phyloP scores from a whole-genome alignment of 139 green algal species.

The Tetradesmus lagerheimii region DNA sequence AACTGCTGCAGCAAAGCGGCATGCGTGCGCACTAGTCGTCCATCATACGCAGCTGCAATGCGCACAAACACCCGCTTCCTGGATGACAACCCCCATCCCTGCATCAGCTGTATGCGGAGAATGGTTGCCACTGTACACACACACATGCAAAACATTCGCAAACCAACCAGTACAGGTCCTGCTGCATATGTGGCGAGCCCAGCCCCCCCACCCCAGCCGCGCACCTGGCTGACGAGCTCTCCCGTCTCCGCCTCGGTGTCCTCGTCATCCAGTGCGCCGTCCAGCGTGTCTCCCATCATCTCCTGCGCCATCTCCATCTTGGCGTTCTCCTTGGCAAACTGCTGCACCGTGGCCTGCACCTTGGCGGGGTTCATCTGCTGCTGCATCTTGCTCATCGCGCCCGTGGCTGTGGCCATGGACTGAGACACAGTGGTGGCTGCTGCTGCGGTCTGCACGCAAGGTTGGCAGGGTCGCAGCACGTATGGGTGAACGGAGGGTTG shows the following conservation, averaged over 20 bases:
- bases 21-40: too few species aligned
- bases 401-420: slow-evolving; percentile 66
- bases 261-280: slow-evolving; percentile 76
- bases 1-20: too few species aligned
- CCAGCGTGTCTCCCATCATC: slow-evolving; percentile 80
- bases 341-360: slow-evolving; percentile 66
- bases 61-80: too few species aligned
- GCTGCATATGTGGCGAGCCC: too few species aligned
- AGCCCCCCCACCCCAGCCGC: not conserved
- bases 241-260: slow-evolving; percentile 75
- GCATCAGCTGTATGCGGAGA: too few species aligned
- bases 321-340: slow-evolving; percentile 76
- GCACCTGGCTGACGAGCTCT: slow-evolving; percentile 76
- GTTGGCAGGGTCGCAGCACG: not conserved
- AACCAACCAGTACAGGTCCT: too few species aligned
- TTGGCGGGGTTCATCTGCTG: slow-evolving; percentile 58
- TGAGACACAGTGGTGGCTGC: slow-evolving; percentile 68
- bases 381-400: slow-evolving; percentile 76
- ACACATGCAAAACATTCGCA: not conserved
- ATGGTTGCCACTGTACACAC: too few species aligned
- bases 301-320: slow-evolving; percentile 78
- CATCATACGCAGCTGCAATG: too few species aligned
- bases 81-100: too few species aligned
- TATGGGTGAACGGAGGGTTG: not conserved
- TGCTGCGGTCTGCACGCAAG: slow-evolving; percentile 72